Conservation (phyloP, 2,329 filamentous ascomycete genomes). For the Ophiocordyceps camponoti-rufipedis region DNA sequence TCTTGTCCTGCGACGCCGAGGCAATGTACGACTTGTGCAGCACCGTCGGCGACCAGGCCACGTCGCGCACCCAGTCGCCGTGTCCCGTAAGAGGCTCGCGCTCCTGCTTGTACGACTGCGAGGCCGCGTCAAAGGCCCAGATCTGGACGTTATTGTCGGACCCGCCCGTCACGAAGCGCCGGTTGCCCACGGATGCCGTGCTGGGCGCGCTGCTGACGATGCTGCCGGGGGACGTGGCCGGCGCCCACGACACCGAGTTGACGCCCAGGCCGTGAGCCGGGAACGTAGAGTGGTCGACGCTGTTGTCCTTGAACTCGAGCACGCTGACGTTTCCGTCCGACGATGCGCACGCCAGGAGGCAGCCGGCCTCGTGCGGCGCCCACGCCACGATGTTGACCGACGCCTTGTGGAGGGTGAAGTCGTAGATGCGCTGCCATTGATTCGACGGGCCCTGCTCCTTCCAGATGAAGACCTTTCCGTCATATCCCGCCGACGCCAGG, state of each 20-base stretch:
- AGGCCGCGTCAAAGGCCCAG: slow-evolving; percentile 61
- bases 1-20: slow-evolving; percentile 89
- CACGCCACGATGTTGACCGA: slow-evolving; percentile 94
- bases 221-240: slow-evolving; percentile 65
- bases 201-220: slow-evolving; percentile 55
- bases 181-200: slow-evolving; percentile 41
- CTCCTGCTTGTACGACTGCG: slow-evolving; percentile 43
- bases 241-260: slow-evolving; percentile 92
- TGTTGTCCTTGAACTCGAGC: slow-evolving; percentile 92
- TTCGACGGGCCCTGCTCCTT: slow-evolving; percentile 53
- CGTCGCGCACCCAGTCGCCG: slow-evolving; percentile 91
- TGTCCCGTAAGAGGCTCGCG: slow-evolving; percentile 57
- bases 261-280: slow-evolving; percentile 84
- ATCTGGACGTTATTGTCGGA: slow-evolving; percentile 89
- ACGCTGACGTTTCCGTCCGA: slow-evolving; percentile 88
- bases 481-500: slow-evolving; percentile 85
- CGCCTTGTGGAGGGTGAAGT: slow-evolving; percentile 84
- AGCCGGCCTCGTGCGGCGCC: slow-evolving; percentile 93
- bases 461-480: slow-evolving; percentile 98
- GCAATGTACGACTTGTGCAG: slow-evolving; percentile 95
- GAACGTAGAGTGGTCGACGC: slow-evolving; percentile 79
- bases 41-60: slow-evolving; percentile 91
- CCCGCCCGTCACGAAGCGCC: slow-evolving; percentile 85
- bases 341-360: slow-evolving; percentile 83
- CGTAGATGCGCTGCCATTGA: slow-evolving; percentile 74